These are phyloP conservation scores for Eucalyptus microcorys DNA, from an alignment of 345 rosid genomes.

Conservation along the genomic window DNA sequence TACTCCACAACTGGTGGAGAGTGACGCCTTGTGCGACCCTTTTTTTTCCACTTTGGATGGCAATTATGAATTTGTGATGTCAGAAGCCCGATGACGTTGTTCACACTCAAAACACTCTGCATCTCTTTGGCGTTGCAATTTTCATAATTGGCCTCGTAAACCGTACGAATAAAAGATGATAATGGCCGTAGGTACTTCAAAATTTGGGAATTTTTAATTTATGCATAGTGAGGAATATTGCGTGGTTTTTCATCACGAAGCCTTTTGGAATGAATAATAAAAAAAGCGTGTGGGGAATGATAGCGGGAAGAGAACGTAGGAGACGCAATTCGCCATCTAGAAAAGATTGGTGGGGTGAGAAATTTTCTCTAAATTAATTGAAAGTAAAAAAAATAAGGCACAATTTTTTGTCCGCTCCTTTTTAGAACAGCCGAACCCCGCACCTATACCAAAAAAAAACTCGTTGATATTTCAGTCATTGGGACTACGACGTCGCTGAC, in stretches of 20 bases:
- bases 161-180: neutral
- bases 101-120: neutral
- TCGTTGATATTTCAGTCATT: neutral
- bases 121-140: neutral
- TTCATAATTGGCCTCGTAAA: neutral
- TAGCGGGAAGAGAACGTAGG: neutral
- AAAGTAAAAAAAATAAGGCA: neutral
- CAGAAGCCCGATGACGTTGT: neutral
- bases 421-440: neutral
- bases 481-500: neutral
- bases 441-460: neutral
- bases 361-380: neutral
- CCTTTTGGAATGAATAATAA: neutral
- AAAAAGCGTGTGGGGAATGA: neutral
- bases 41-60: neutral
- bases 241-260: neutral
- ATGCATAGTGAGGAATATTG: neutral
- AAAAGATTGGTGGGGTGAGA: neutral
- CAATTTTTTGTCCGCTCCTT: neutral
- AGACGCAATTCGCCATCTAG: neutral
- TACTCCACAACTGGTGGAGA: neutral
- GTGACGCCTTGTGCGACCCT: neutral
- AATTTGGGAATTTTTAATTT: no score
- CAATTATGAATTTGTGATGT: neutral
- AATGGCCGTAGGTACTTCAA: neutral